phyloP scores from a whole-genome alignment of 129 eudicot species.

The Apium graveolens region DNA sequence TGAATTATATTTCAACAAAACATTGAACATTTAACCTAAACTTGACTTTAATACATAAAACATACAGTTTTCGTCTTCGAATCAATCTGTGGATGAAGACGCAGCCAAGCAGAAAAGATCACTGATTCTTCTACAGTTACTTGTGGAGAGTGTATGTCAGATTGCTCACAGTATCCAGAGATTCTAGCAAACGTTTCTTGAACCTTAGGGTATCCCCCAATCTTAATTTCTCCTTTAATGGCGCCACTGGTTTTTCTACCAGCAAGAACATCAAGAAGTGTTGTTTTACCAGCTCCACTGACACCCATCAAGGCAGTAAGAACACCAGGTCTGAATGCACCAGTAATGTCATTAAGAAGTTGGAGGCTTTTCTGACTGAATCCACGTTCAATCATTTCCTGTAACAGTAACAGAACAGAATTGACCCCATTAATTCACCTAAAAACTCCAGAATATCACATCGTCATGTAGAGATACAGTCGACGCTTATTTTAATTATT shows the following conservation, averaged over 20 bases:
- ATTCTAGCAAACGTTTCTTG: constrained; percentile 71
- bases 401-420: constrained; percentile 8
- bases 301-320: constrained; percentile 88
- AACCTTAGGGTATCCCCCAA: constrained; percentile 68
- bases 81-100: constrained; percentile 66
- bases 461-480: not conserved
- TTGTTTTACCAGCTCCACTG: constrained; percentile 92
- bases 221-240: constrained; percentile 52
- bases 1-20: not conserved
- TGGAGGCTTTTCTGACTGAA: constrained; percentile 48
- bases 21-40: not conserved
- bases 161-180: constrained; percentile 87
- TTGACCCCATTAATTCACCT: not conserved
- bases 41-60: not conserved
- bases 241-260: constrained; percentile 75
- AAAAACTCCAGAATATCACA: not conserved
- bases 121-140: constrained; percentile 76
- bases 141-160: constrained; percentile 75
- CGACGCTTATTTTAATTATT: constrained; percentile 6
- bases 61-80: constrained; percentile 58
- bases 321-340: constrained; percentile 72
- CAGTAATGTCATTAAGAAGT: constrained; percentile 59
- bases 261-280: constrained; percentile 84
- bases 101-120: constrained; percentile 78
- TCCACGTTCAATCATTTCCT: constrained; percentile 70